Evolutionary conservation across 495 filamentous ascomycete species (phyloP).

Genomic region (Amorphotheca resinae): DNA sequence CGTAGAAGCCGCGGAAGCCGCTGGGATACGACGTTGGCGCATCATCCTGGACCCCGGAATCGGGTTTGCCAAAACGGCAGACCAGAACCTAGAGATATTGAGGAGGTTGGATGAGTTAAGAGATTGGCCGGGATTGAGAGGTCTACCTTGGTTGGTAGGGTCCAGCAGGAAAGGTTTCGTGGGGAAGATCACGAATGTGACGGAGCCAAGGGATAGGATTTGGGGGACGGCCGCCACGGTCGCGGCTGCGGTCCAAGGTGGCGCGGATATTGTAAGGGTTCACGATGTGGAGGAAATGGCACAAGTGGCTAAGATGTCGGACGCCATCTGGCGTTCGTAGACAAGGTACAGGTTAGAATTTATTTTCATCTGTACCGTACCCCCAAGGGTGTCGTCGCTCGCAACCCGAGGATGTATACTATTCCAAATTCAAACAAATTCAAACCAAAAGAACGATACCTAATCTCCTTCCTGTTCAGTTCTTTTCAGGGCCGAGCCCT

Average conservation of each 20-base stretch:
- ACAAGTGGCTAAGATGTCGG: slow-evolving; percentile 76
- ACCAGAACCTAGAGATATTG: slow-evolving; percentile 72
- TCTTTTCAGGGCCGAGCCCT: too few species aligned
- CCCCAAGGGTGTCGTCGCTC: background rate
- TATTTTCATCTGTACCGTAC: too few species aligned
- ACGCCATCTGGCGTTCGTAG: slow-evolving; percentile 64
- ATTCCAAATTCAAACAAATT: too few species aligned
- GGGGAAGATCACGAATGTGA: slow-evolving; percentile 66
- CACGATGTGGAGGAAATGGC: slow-evolving; percentile 90
- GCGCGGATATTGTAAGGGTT: slow-evolving; percentile 87
- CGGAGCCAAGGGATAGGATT: slow-evolving; percentile 41
- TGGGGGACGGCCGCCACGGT: slow-evolving; percentile 90
- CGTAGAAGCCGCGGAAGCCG: slow-evolving; percentile 63
- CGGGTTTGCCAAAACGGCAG: slow-evolving; percentile 76
- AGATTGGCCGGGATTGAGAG: slow-evolving; percentile 47
- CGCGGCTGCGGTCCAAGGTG: slow-evolving; percentile 75
- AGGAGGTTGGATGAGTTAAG: slow-evolving; percentile 51
- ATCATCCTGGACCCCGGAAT: slow-evolving; percentile 91
- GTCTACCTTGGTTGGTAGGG: slow-evolving; percentile 81
- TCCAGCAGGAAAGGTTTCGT: slow-evolving; percentile 86
- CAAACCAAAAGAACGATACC: background rate
- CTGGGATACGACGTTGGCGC: slow-evolving; percentile 81
- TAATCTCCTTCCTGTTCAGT: too few species aligned
- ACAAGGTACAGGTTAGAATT: background rate
- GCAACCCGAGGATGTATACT: background rate